Conservation (phyloP, 1,139 yeast species). For the Wickerhamiella infanticola region DNA sequence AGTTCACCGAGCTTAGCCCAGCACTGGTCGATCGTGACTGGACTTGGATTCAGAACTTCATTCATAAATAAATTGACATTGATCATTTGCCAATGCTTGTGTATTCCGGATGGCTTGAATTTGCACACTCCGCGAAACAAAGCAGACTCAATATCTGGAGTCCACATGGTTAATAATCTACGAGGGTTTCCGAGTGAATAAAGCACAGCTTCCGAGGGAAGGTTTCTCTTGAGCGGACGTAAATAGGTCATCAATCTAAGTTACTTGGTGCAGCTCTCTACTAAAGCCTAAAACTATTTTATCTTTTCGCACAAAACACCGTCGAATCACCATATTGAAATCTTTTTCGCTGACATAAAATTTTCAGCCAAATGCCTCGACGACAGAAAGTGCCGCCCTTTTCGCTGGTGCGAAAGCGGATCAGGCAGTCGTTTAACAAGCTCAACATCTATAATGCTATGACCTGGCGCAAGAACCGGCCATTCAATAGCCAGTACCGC, state of each 20-base stretch:
- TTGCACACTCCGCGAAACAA: constrained; percentile 53
- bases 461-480: constrained; percentile 22
- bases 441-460: constrained; percentile 73
- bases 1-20: constrained; percentile 41
- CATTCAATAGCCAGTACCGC: constrained; percentile 56
- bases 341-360: not conserved
- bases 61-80: constrained; percentile 41
- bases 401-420: constrained; percentile 28
- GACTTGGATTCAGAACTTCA: constrained; percentile 15
- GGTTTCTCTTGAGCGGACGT: too few species aligned
- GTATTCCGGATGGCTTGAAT: constrained; percentile 48
- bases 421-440: constrained; percentile 88
- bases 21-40: constrained; percentile 27
- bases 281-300: too few species aligned
- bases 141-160: constrained; percentile 47
- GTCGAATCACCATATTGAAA: not conserved
- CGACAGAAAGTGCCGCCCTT: constrained; percentile 12
- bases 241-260: too few species aligned
- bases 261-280: too few species aligned
- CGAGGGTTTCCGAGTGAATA: too few species aligned
- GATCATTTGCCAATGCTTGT: constrained; percentile 45
- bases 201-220: too few species aligned
- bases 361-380: constrained; percentile 13
- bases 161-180: constrained; percentile 29
- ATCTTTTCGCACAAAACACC: not conserved